phyloP scores from a whole-genome alignment of 2,329 filamentous ascomycete genomes.

The Hirsutella rhossiliensis region DNA sequence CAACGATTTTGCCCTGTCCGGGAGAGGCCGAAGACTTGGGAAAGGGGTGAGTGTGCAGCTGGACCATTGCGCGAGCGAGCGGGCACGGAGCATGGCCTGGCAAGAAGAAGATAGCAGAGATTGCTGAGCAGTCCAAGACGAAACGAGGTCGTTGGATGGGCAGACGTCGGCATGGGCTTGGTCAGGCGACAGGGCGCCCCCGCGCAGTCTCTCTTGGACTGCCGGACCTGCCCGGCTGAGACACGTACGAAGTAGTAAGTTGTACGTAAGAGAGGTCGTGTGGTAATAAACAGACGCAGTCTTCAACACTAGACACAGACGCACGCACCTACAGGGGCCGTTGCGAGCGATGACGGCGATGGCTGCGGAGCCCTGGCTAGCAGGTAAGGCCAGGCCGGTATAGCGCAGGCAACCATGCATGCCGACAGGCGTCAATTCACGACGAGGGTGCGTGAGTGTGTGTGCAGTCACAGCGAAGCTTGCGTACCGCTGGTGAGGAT shows the following conservation, averaged over 20 bases:
- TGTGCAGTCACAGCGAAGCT: no score
- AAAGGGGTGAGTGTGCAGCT: constrained; percentile 44
- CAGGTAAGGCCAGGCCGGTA: no score
- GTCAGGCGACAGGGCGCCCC: neutral
- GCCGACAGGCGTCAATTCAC: no score
- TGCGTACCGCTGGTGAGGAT: no score
- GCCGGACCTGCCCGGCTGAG: neutral
- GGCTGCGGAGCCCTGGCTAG: no score
- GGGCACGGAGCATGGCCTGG: neutral
- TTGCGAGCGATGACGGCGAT: no score
- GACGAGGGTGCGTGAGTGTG: no score
- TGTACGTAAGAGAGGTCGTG: neutral
- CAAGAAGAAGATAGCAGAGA: neutral
- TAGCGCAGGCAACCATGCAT: no score
- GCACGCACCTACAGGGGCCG: no score
- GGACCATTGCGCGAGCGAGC: constrained; percentile 4
- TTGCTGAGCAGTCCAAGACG: neutral
- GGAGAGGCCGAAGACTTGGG: constrained; percentile 59
- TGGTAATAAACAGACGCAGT: no score
- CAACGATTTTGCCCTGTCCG: constrained; percentile 67
- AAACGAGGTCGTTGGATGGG: neutral
- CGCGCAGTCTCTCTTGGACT: neutral
- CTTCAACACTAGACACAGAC: no score
- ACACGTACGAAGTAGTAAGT: neutral
- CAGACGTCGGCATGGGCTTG: neutral